Conservation (phyloP, 306 rosid genomes). For the Trifolium pratense region DNA sequence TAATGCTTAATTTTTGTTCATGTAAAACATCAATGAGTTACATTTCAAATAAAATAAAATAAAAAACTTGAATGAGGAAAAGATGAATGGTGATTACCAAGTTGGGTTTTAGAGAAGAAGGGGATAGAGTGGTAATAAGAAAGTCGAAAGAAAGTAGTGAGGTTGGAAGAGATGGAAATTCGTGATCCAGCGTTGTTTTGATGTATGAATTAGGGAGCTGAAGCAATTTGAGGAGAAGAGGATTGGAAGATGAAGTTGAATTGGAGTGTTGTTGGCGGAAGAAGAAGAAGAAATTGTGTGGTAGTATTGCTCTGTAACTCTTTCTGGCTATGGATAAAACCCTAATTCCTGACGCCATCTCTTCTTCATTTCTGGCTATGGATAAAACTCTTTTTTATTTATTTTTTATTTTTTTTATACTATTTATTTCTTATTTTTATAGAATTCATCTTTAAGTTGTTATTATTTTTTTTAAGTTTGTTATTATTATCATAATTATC, state of each 20-base stretch:
- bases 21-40: background rate
- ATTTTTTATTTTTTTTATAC: too few relatives aligned
- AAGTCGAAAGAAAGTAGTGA: constrained; percentile 49
- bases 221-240: constrained; percentile 49
- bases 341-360: constrained; percentile 52
- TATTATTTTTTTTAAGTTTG: too few relatives aligned
- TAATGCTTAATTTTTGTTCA: background rate
- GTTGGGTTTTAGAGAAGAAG: constrained; percentile 55
- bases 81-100: constrained; percentile 47
- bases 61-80: background rate
- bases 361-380: background rate
- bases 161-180: constrained; percentile 42
- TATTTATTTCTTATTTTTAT: too few relatives aligned
- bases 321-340: constrained; percentile 40
- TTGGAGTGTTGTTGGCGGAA: background rate
- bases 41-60: background rate
- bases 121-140: constrained; percentile 48
- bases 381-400: too few relatives aligned
- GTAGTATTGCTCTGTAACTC: background rate
- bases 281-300: constrained; percentile 22
- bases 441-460: too few relatives aligned
- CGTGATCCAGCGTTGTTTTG: constrained; percentile 51
- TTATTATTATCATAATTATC: too few relatives aligned
- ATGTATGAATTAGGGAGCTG: constrained; percentile 48
- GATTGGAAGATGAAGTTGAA: constrained; percentile 34